Base-by-base conservation (phyloP, 768 basidiomycete genomes). In the Suillus placidus region DNA sequence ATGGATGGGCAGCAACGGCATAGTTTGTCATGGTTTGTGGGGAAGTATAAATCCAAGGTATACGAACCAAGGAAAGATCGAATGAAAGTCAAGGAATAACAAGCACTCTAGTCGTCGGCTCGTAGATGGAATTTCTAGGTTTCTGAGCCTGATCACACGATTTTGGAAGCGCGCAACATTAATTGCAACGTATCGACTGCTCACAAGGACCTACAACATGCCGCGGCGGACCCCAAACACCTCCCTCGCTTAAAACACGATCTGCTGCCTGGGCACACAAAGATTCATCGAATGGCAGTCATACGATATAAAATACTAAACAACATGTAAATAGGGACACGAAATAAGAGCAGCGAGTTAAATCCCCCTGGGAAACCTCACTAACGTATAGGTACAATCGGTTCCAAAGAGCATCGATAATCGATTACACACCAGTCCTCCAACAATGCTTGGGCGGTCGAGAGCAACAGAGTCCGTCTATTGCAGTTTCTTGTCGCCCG, bases 11-110 rank as follows among this genome's bases (percentile, higher is more conserved):
- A 63, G 34, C 8, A 4, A 72, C 65, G 12, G 70, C 58, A 63
- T 74, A 76, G 65, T 69, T 76, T 47, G 73, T 69, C 75, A 76
- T 76, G 58, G 63, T 42, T 13, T 30, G 38, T 42, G 10, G 10
- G 26, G 26, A 38, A 20, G 26, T 20, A 60, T 23, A 40, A 42
- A 42, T 60, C 58, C 37, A 60, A 60, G 40, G 18, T 37, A 42
- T 26, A 13, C 9, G 10, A 34, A 55, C 18, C 54, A 34, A 55
- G 32, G 54, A 40, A 30, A 60, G 26, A 60, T 60, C 38, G 12
- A 60, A 60, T 60, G 10, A 60, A 60, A 37, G 13, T 23, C n/a
- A 5, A 57, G 55, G n/a, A 57, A 42, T 42, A 30, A 42, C 42
- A n/a, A n/a, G n/a, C n/a, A 4, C 3, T 60, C 18, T 18, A 58